A percentile compares a stretch with the other conserved stretches of the same genome.
phyloP scores from a whole-genome alignment of 352 stramenopile species.

The Phytophthora palmivora region DNA sequence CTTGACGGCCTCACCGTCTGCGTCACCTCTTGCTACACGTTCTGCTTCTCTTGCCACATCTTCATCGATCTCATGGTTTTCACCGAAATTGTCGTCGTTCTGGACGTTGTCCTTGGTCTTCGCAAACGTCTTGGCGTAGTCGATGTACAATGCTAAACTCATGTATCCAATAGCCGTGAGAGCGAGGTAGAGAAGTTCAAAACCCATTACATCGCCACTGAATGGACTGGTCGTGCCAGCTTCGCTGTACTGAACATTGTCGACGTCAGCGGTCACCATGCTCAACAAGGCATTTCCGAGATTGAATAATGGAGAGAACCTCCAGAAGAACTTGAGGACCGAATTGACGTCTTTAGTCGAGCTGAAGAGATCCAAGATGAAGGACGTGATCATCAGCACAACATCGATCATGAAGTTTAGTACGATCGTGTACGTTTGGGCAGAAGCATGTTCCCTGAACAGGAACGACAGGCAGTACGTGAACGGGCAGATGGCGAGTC shows the following conservation, averaged over 20 bases:
- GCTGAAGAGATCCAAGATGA: slow-evolving; percentile 48
- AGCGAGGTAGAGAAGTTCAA: slow-evolving; percentile 54
- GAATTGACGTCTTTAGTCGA: slow-evolving; percentile 50
- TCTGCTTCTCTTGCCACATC: slow-evolving; percentile 48
- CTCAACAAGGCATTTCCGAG: slow-evolving; percentile 44
- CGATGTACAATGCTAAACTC: slow-evolving; percentile 48
- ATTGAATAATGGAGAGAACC: slow-evolving; percentile 62
- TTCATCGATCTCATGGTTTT: slow-evolving; percentile 55
- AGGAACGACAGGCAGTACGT: slow-evolving; percentile 69
- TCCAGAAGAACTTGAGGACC: slow-evolving; percentile 69
- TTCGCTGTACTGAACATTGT: slow-evolving; percentile 8
- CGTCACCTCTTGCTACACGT: slow-evolving; percentile 36
- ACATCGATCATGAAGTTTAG: slow-evolving; percentile 69
- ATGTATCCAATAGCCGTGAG: slow-evolving; percentile 48
- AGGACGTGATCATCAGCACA: slow-evolving; percentile 62
- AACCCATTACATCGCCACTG: slow-evolving; percentile 56
- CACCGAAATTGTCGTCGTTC: no score
- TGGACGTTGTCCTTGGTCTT: slow-evolving; percentile 53
- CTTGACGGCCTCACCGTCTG: slow-evolving; percentile 47
- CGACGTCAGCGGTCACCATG: slow-evolving; percentile 34
- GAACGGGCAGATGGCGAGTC: slow-evolving; percentile 56
- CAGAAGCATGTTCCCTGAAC: slow-evolving; percentile 56
- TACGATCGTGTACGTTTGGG: slow-evolving; percentile 67
- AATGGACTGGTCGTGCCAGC: slow-evolving; percentile 35
- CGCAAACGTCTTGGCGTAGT: slow-evolving; percentile 65